Evolutionary conservation across 768 basidiomycete species (phyloP), one percentile per base, ranked within the genome.

Genomic region (Botryobasidium botryosum): DNA sequence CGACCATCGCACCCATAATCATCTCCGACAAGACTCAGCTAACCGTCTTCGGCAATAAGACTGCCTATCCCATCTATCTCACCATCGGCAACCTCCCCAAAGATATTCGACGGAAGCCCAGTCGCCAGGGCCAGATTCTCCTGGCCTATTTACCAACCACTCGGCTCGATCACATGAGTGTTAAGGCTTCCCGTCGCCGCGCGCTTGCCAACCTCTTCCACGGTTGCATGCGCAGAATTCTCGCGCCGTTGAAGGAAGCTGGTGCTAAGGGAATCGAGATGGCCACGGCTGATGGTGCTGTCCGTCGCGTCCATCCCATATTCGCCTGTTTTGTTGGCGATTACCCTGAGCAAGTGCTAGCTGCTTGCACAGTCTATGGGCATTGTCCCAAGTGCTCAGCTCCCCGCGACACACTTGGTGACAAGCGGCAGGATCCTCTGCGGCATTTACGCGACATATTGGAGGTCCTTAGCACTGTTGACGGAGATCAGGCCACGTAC

Each of bases 101-200:
- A 50, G 4, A 17, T 35, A 5, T 25, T 53, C n/a, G 35, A 33
- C 20, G 47, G 48, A 5, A 68, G 43, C 64, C 66, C 1, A 63
- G 61, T 1, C 24, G 45, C 6, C 58, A 56, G 10, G 65, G 61
- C 0, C 55, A 51, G 8, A 50, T 67, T 1, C 53, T 68, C 0
- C n/a, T 70, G 0, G 67, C 55, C 0, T 71, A 70, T 49, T 56
- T 69, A 1, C 60, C 66, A 1, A 58, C 63, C 0, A 51, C 54
- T 1, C 60, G 61, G 32, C 50, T 68, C 0, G 53, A n/a, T n/a
- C n/a, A n/a, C n/a, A n/a, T n/a, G n/a, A n/a, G n/a, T n/a, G n/a
- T n/a, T n/a, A n/a, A n/a, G n/a, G n/a, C n/a, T n/a, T n/a, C n/a
- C n/a, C n/a, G n/a, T n/a, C n/a, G n/a, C n/a, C n/a, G n/a, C n/a